Evolutionary conservation across 768 basidiomycete species (phyloP).

Genomic region (Xerocomellus intermedius): DNA sequence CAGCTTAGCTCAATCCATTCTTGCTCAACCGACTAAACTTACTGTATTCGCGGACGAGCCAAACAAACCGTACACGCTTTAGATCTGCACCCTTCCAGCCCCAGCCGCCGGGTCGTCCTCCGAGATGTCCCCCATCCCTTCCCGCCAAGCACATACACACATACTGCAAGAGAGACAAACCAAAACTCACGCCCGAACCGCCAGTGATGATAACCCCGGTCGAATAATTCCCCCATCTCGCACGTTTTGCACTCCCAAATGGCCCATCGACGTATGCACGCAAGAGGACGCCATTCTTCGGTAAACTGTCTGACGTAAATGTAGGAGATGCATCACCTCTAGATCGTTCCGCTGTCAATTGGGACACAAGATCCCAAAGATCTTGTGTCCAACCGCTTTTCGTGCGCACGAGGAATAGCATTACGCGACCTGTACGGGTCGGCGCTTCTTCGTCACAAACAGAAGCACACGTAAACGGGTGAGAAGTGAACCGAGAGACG

Average conservation of each 20-base stretch:
- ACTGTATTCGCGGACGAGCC: conserved; percentile 78
- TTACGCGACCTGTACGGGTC: conserved; percentile 48
- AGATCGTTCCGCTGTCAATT: conserved; percentile 35
- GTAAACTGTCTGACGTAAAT: conserved; percentile 23
- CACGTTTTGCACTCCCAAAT: conserved; percentile 61
- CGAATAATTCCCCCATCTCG: conserved; percentile 57
- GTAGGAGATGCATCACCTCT: conserved; percentile 22
- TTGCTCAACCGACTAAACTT: conserved; percentile 27
- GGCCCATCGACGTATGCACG: conserved; percentile 66
- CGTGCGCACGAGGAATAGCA: conserved; percentile 68
- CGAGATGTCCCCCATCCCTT: conserved; percentile 48
- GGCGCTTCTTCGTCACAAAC: conserved; percentile 49
- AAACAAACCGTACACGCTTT: conserved; percentile 65
- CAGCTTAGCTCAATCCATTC: background rate
- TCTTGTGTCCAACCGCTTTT: conserved; percentile 67
- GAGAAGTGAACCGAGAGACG: conserved; percentile 57
- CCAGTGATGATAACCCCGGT: conserved; percentile 64
- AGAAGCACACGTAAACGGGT: conserved; percentile 73
- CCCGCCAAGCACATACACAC: conserved; percentile 57
- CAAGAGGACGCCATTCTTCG: conserved; percentile 49
- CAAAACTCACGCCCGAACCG: conserved; percentile 76
- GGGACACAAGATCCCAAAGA: conserved; percentile 56
- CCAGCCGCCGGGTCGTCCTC: conserved; percentile 46
- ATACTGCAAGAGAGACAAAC: conserved; percentile 62
- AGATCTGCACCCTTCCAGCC: conserved; percentile 42